Base-by-base conservation (phyloP, 345 rosid genomes). In the Heritiera littoralis region DNA sequence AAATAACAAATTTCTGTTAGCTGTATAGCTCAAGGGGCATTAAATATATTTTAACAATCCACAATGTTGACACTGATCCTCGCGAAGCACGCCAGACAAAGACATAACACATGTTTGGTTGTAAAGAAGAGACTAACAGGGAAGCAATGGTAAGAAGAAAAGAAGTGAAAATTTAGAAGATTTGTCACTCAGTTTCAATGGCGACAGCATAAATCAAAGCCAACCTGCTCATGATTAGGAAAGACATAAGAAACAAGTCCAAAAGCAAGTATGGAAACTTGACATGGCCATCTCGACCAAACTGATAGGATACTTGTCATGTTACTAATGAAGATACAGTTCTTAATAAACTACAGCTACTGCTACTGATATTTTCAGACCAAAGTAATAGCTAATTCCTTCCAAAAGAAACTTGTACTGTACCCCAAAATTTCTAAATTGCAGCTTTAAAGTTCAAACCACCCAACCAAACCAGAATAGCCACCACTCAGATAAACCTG, bases 81-180 rank as follows among this genome's bases (percentile, higher is more conserved):
- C 14, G 0, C 43, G 17, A 35, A 54, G 49, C 45, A 35, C 2
- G 13, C 64, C 76, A 35, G 64, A 40, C 17, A 40, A 28, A 66
- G 9, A 66, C 38, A 65, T 9, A 55, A 7, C 23, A 54, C 5
- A 17, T 52, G 74, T 32, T 73, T 58, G 55, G 32, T 68, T 83
- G 81, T 67, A 56, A 10, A 28, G 80, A 79, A 63, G 43, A 68
- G 43, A 68, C 61, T 46, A 74, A 77, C 71, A 74, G 38, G 69
- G n/a, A 11, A 68, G 70, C 70, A 38, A 66, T 1, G 13, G 0
- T 17, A 13, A 78, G 66, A 54, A 64, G 46, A 10, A 30, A 49
- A 61, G 75, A 2, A 64, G 30, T 43, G 30, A 63, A 54, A 17
- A 1, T 68, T 46, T 35, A 2, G 3, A 30, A 11, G 7, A 23